Evolutionary conservation across 2,329 filamentous ascomycete genomes (phyloP), one percentile per base, ranked within the genome.

Genomic region (Coniochaeta sp.): DNA sequence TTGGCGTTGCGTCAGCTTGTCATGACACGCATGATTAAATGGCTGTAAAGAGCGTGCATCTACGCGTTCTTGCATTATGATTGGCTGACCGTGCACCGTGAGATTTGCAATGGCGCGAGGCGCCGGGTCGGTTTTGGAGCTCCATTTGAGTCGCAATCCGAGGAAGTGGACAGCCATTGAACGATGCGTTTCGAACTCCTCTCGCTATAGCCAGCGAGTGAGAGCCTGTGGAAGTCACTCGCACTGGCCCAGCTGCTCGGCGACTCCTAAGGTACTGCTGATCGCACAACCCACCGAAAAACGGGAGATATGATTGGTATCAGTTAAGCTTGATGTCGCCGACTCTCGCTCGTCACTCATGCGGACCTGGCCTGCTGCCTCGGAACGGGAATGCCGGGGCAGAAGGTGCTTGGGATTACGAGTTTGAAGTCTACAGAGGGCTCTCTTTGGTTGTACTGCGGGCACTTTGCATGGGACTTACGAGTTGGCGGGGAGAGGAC

Each of bases 91-190:
- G 33, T 17, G 19, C 36, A 24, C 3, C 38, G 22, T 44, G 33
- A 58, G 54, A 58, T 58, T 58, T 58, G 56, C 56, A 58, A 44
- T 58, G 56, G 56, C 56, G 56, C 31, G 38, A 57, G 54, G 54
- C 54, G 33, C 31, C 31, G 47, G 47, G 14, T 31, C 47, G 22
- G 22, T 17, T 12, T 52, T 52, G 14, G 26, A 52, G 47, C 43
- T 26, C 50, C 31, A 19, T 31, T 55, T 31, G 50, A 55, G 31
- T 8, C 26, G 17, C 24, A 34, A 55, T 56, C 31, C 54, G 38
- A 24, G 54, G 54, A 19, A 38, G 31, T 17, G 17, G n/a, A 17
- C 47, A 28, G 19, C 22, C 43, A 24, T 47, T 26, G 19, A 24
- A 12, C 7, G 34, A 36, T 36, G 34, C 5, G 34, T 14, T 14